Conservation (phyloP, 139 green algal species). For the Tetradesmus obliquus region DNA sequence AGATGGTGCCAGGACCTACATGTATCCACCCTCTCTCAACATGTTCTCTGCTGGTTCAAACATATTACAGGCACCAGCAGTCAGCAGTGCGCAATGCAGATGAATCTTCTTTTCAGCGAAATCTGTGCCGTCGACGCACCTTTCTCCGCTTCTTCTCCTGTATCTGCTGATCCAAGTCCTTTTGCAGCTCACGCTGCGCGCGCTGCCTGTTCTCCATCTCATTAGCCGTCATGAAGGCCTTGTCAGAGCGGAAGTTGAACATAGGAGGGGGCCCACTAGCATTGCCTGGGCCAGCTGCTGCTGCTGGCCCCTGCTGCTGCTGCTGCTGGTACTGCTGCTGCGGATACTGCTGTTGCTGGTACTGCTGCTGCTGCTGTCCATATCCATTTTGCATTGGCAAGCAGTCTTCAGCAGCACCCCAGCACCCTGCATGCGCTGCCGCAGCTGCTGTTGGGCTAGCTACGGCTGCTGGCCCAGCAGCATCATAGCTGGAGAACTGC, state of each 20-base stretch:
- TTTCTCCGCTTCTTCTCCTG: conserved; percentile 44
- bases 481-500: conserved; percentile 8
- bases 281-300: neutral
- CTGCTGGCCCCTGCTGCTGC: neutral
- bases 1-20: no score
- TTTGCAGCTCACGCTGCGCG: conserved; percentile 35
- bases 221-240: conserved; percentile 49
- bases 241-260: conserved; percentile 40
- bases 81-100: neutral
- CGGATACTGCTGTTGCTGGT: conserved; percentile 11
- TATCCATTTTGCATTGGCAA: neutral
- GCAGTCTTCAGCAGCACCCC: neutral
- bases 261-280: neutral
- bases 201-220: conserved; percentile 43
- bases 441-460: neutral
- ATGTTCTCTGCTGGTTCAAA: neutral
- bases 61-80: neutral
- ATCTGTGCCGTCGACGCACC: neutral
- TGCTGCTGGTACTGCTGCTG: neutral
- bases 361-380: conserved; percentile 9
- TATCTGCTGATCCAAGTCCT: conserved; percentile 45
- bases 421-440: neutral
- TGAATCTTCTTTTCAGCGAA: neutral
- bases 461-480: neutral
- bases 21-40: neutral